These are phyloP conservation scores for Pseudogymnoascus sp. DNA, from an alignment of 2,329 filamentous ascomycete species.

Conservation along the genomic window DNA sequence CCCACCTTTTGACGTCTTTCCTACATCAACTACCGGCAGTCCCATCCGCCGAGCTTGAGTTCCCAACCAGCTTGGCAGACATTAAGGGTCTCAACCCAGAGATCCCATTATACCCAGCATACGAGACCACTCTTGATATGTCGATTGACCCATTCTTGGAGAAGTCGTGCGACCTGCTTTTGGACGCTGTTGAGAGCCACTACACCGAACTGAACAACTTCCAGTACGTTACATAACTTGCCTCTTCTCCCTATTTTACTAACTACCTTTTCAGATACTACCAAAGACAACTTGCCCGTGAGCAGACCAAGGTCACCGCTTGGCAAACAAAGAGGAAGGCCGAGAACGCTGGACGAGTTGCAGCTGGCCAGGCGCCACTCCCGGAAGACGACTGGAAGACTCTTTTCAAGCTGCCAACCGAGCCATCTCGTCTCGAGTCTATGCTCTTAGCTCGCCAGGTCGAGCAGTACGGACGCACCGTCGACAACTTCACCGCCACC, in stretches of 20 bases:
- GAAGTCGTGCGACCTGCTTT: constrained; percentile 92
- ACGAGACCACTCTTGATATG: constrained; percentile 75
- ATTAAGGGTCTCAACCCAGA: constrained; percentile 58
- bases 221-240: constrained; percentile 47
- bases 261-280: constrained; percentile 49
- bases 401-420: constrained; percentile 93
- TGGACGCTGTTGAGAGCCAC: constrained; percentile 95
- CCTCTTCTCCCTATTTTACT: background rate
- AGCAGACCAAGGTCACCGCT: constrained; percentile 91
- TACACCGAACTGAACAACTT: constrained; percentile 99
- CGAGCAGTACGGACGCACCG: constrained; percentile 94
- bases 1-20: constrained; percentile 90
- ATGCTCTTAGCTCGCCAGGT: constrained; percentile 95
- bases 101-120: constrained; percentile 73
- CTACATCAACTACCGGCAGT: constrained; percentile 80
- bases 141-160: constrained; percentile 96
- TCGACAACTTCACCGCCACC: constrained; percentile 89
- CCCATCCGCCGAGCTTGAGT: constrained; percentile 59
- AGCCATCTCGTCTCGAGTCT: constrained; percentile 86
- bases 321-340: constrained; percentile 97
- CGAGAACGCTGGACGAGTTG: constrained; percentile 78
- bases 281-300: constrained; percentile 84
- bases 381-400: constrained; percentile 98
- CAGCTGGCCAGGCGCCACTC: constrained; percentile 80
- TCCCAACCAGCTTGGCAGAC: constrained; percentile 72